These are phyloP conservation scores for Coleophoma cylindrospora DNA, from an alignment of 2,329 filamentous ascomycete species.

Conservation along the genomic window DNA sequence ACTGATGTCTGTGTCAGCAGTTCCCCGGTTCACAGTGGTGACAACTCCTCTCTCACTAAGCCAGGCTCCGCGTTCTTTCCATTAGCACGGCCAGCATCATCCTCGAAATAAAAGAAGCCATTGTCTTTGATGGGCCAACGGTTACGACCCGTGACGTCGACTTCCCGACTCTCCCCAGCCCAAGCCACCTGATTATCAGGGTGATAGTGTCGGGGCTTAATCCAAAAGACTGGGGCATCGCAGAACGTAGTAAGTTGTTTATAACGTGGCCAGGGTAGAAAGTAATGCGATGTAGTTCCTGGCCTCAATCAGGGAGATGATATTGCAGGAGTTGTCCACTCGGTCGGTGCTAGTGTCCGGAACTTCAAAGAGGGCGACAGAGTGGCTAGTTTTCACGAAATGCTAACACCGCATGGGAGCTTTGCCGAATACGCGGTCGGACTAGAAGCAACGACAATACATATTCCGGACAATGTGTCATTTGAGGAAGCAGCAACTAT, in stretches of 20 bases:
- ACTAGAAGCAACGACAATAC: slow-evolving; percentile 47
- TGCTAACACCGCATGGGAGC: slow-evolving; percentile 41
- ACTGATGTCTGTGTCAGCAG: too few species aligned
- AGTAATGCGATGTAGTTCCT: not conserved
- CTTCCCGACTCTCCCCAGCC: slow-evolving; percentile 11
- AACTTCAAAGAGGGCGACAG: slow-evolving; percentile 38
- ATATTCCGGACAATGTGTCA: slow-evolving; percentile 7
- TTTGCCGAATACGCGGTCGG: slow-evolving; percentile 56
- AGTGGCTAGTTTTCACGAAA: slow-evolving; percentile 41
- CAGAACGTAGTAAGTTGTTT: not conserved
- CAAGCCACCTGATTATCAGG: slow-evolving; percentile 16
- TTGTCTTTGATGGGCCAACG: slow-evolving; percentile 9
- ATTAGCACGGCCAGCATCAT: too few species aligned
- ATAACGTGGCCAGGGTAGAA: not conserved
- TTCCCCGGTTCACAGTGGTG: too few species aligned
- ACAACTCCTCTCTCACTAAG: too few species aligned
- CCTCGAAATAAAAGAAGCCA: slow-evolving; percentile 8
- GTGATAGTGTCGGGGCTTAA: slow-evolving; percentile 16
- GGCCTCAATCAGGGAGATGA: slow-evolving; percentile 34
- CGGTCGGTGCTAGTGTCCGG: slow-evolving; percentile 38
- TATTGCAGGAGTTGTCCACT: slow-evolving; percentile 38
- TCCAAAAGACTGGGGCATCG: slow-evolving; percentile 14
- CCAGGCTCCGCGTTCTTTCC: too few species aligned
- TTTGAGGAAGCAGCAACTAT: slow-evolving; percentile 45
- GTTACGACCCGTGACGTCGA: slow-evolving; percentile 7